These are phyloP conservation scores for Scorias spongiosa DNA, from an alignment of 2,329 filamentous ascomycete genomes.

Conservation along the genomic window DNA sequence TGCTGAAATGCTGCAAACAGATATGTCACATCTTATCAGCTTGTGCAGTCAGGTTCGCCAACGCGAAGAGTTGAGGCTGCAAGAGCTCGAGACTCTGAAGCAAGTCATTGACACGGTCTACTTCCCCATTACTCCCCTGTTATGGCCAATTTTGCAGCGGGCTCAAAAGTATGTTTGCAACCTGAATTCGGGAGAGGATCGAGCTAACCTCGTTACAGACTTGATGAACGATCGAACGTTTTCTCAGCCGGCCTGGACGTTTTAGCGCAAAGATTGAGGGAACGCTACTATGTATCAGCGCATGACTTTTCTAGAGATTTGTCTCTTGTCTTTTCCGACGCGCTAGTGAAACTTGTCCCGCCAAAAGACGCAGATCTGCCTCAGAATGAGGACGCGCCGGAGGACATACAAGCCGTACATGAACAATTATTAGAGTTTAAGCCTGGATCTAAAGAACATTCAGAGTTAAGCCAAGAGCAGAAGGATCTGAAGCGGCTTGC, in stretches of 20 bases:
- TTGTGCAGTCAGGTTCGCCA: constrained; percentile 57
- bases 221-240: constrained; percentile 41
- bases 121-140: constrained; percentile 67
- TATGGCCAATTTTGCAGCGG: constrained; percentile 65
- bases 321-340: constrained; percentile 38
- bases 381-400: constrained; percentile 7
- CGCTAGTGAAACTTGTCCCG: constrained; percentile 18
- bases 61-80: constrained; percentile 63
- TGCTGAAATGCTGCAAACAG: constrained; percentile 56
- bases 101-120: constrained; percentile 79
- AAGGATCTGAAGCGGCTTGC: constrained; percentile 73
- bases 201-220: constrained; percentile 33
- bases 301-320: constrained; percentile 45
- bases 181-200: neutral
- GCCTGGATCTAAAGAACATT: constrained; percentile 23
- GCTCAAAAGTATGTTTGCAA: constrained; percentile 55
- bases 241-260: constrained; percentile 40
- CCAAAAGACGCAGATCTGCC: constrained; percentile 18
- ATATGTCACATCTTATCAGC: constrained; percentile 60
- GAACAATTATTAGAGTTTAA: constrained; percentile 23
- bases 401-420: constrained; percentile 25
- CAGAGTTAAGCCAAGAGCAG: constrained; percentile 42
- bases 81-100: constrained; percentile 59
- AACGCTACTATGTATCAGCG: constrained; percentile 45
- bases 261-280: constrained; percentile 38